Evolutionary conservation across 805 yeast genomes (phyloP).

Genomic region (Yamadazyma tumulicola): DNA sequence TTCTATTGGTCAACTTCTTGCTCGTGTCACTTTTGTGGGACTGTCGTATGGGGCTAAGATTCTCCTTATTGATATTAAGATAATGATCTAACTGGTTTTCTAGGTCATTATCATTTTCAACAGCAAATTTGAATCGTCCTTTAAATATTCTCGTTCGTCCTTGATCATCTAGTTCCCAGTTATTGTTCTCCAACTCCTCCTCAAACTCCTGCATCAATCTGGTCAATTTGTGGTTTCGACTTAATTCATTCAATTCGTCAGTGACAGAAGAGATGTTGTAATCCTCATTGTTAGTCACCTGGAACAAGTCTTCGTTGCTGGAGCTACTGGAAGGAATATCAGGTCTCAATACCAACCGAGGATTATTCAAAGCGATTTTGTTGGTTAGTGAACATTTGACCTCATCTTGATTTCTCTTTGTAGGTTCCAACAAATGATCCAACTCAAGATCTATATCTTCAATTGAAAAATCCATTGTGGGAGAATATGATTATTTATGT

Average conservation of each 20-base stretch:
- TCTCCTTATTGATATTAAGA: conserved; percentile 31
- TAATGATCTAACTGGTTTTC: conserved; percentile 30
- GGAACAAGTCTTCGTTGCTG: conserved; percentile 11
- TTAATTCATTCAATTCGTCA: conserved; percentile 12
- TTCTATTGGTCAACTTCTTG: not conserved
- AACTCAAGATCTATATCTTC: conserved; percentile 8
- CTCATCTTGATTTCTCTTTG: not conserved
- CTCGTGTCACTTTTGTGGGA: no score
- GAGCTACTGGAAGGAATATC: not conserved
- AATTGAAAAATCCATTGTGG: conserved; percentile 4
- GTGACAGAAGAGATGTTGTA: not conserved
- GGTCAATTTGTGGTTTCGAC: conserved; percentile 33
- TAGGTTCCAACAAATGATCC: conserved; percentile 7
- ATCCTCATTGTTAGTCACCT: conserved; percentile 9
- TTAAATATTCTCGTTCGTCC: conserved; percentile 32
- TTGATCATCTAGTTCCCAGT: conserved; percentile 32
- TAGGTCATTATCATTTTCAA: conserved; percentile 20
- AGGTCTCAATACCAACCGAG: conserved; percentile 3
- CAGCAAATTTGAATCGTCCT: conserved; percentile 25
- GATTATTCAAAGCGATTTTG: conserved; percentile 5
- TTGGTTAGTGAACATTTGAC: not conserved
- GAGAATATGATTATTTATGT: no score
- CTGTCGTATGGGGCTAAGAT: conserved; percentile 17
- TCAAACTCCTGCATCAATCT: conserved; percentile 33
- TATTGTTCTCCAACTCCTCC: conserved; percentile 21